Evolutionary conservation across 176 grass and related monocot genomes (phyloP), one percentile per base, ranked within the genome.

Genomic region (Cymbopogon citratus): DNA sequence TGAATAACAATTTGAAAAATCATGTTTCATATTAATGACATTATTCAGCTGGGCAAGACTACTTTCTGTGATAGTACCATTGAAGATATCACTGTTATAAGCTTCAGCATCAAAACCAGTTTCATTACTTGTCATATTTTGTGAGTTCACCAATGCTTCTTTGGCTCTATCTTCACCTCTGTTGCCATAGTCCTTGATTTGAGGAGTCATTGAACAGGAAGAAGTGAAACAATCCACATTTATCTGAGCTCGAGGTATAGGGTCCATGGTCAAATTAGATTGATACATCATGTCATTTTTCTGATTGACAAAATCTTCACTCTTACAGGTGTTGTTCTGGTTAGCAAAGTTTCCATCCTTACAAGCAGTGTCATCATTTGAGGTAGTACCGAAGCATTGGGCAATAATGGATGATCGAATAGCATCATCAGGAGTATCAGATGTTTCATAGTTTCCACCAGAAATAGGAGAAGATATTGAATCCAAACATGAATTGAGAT

Each of bases 81-180:
- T 85, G 74, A 89, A 91, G 52, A 89, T 83, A 85, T 94, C 88
- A 78, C 74, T 81, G 41, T 39, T 88, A 84, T 87, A 89, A 74
- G 78, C 61, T 78, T 87, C 89, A 59, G 67, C 56, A 74, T 85
- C 81, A 79, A 80, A 89, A 73, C 82, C 59, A 80, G 89, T 31
- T 63, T 43, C 83, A 85, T 90, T 87, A 78, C 41, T 82, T 7
- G 83, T 65, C 54, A 87, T 77, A 69, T 79, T 74, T 51, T 19
- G 84, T 26, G 74, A 68, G 49, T 79, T 83, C 14, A 83, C 68
- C 14, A 79, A 61, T 54, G 77, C 79, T 86, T 83, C 74, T 77
- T 83, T 86, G 49, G 46, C 29, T 63, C 74, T 79, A 73, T 90
- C 66, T 73, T 86, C 69, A 56, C 10, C 25, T 51, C 63, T 78